Base-by-base conservation (phyloP, 176 grass and related monocot species). In the Lolium multiflorum region DNA sequence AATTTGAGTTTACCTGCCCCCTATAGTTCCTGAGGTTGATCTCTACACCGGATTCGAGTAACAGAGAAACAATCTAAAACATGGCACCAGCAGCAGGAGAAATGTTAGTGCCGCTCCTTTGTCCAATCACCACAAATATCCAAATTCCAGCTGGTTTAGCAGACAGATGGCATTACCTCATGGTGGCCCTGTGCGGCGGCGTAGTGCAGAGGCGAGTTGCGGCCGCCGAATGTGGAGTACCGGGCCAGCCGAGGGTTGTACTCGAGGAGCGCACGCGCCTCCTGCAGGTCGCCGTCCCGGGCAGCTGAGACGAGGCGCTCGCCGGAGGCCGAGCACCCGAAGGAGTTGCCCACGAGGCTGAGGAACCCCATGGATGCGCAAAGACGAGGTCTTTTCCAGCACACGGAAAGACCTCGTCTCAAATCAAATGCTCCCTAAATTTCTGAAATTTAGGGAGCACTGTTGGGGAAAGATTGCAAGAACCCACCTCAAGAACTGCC, bases 251-350 rank as follows among this genome's bases (percentile, higher is more conserved):
- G 89, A 54, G 96, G 96, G 21, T 96, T 98, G 90, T 91, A 94
- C 41, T 98, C 93, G 71, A 98, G 90, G n/a, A 98, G 92, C 2
- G 93, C 93, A 16, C 93, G 94, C 1, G 96, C 96, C 89, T 98
- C 96, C 76, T 92, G 93, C 59, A 96, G 83, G 73, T 98, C 96
- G 9, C 96, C 96, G 82, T 98, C 96, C 5, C 93, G 91, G 14
- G 96, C 96, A 13, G 96, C 96, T 3, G 96, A 98, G 81, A 98
- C 96, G 48, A 98, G 96, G 50, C 93, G 88, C 90, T 98, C 96
- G 25, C 96, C 96, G 46, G 96, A 96, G 48, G 96, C 96, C 35
- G 96, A 96, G 79, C 96, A 98, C 9, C 96, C 96, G 17, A 98
- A 96, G 61, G 96, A 98, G 91, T 98, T 98, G 55, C 96, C 96